phyloP scores from a whole-genome alignment of 768 basidiomycete genomes.

The Mycena capillaripes region DNA sequence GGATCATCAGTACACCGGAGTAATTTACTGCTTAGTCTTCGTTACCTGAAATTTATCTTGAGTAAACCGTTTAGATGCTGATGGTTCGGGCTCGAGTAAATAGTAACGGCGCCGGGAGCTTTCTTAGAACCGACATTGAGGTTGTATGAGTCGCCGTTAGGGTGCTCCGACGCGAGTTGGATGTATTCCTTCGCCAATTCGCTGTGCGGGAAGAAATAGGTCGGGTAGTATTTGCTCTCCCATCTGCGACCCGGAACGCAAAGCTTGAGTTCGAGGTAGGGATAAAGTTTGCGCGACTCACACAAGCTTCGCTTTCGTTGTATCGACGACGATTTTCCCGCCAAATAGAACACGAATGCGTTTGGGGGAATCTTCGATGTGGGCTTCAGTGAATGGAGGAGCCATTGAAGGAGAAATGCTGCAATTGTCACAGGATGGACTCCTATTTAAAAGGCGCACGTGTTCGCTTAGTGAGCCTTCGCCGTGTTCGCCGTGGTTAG shows the following conservation, averaged over 20 bases:
- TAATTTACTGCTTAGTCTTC: neutral
- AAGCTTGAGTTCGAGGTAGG: neutral
- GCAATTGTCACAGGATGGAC: neutral
- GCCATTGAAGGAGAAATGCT: slow-evolving; percentile 7
- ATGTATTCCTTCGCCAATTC: slow-evolving; percentile 63
- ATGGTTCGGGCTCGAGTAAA: slow-evolving; percentile 42
- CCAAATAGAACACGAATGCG: slow-evolving; percentile 68
- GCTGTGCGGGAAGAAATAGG: slow-evolving; percentile 64
- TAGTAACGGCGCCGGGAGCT: slow-evolving; percentile 55
- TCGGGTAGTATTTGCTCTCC: slow-evolving; percentile 67
- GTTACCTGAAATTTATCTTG: slow-evolving; percentile 57
- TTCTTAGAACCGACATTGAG: slow-evolving; percentile 49
- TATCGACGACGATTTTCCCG: slow-evolving; percentile 68
- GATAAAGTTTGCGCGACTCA: slow-evolving; percentile 46
- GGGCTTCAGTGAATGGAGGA: slow-evolving; percentile 37
- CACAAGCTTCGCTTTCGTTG: slow-evolving; percentile 71
- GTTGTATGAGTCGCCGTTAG: slow-evolving; percentile 57
- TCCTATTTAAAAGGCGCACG: neutral
- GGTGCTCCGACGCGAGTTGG: slow-evolving; percentile 44
- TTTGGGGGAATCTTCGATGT: slow-evolving; percentile 63
- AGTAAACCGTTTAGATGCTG: slow-evolving; percentile 60
- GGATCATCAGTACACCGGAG: neutral
- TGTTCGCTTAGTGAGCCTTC: slow-evolving; percentile 1
- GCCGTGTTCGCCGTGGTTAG: neutral
- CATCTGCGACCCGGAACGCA: slow-evolving; percentile 63